A percentile compares a stretch with the other conserved stretches of the same genome.
phyloP scores from a whole-genome alignment of 1,139 yeast genomes.

The Yamadazyma spencermartinsiae region DNA sequence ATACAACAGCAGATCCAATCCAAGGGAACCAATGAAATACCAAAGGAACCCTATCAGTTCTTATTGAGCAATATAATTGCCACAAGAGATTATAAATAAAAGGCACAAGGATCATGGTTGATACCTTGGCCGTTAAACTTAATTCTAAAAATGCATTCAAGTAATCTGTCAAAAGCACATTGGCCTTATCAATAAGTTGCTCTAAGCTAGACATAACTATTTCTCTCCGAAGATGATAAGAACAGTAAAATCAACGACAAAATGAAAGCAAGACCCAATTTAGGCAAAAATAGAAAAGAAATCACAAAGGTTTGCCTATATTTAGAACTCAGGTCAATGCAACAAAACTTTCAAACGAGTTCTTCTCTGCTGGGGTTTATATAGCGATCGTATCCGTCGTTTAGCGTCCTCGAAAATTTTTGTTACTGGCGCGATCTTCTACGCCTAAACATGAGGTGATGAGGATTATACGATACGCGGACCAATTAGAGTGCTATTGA shows the following conservation, averaged over 20 bases:
- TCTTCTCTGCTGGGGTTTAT: background rate
- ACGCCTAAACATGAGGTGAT: background rate
- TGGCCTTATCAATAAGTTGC: slow-evolving; percentile 21
- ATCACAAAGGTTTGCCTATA: too few relatives aligned
- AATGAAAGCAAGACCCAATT: background rate
- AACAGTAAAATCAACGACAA: too few relatives aligned
- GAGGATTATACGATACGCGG: background rate
- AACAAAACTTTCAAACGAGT: too few relatives aligned
- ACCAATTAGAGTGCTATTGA: background rate
- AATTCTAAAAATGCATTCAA: slow-evolving; percentile 19
- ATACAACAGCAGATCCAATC: slow-evolving; percentile 86
- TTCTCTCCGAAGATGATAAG: too few relatives aligned
- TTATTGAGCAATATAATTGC: slow-evolving; percentile 70
- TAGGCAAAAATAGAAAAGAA: background rate
- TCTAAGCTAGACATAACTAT: slow-evolving; percentile 10
- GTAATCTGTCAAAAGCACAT: slow-evolving; percentile 9
- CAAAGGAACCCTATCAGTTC: slow-evolving; percentile 82
- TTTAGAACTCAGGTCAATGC: too few relatives aligned
- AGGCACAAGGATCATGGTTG: slow-evolving; percentile 44
- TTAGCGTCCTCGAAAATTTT: background rate
- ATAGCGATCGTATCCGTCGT: background rate
- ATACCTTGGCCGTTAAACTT: slow-evolving; percentile 32
- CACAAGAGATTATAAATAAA: slow-evolving; percentile 62
- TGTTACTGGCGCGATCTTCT: background rate
- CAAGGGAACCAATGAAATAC: slow-evolving; percentile 95